phyloP scores from a whole-genome alignment of 176 grass and related monocot species.

The Luzula sylvatica region DNA sequence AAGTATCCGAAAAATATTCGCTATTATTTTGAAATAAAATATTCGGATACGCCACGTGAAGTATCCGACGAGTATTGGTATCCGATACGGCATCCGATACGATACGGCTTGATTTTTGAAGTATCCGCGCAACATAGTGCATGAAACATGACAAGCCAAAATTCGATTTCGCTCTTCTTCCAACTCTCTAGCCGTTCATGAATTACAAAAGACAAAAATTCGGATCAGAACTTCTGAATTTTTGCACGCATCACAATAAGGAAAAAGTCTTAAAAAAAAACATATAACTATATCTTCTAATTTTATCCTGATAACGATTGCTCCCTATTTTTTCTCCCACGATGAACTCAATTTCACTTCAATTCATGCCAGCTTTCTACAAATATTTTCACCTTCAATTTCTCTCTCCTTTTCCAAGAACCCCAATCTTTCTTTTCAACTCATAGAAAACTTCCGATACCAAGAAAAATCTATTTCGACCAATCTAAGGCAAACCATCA shows the following conservation, averaged over 20 bases:
- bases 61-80: too few relatives aligned
- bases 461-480: background rate
- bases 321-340: background rate
- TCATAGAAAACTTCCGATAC: background rate
- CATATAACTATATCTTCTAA: conserved; percentile 10
- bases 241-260: conserved; percentile 13
- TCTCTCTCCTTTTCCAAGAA: background rate
- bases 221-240: background rate
- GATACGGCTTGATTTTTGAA: too few relatives aligned
- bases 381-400: background rate
- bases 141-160: too few relatives aligned
- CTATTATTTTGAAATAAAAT: too few relatives aligned
- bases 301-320: conserved; percentile 15
- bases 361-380: background rate
- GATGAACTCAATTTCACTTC: too few relatives aligned
- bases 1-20: too few relatives aligned
- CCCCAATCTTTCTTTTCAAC: background rate
- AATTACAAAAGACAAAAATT: too few relatives aligned
- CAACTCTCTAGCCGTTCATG: too few relatives aligned
- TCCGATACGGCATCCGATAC: too few relatives aligned
- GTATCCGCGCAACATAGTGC: too few relatives aligned
- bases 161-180: too few relatives aligned
- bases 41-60: too few relatives aligned
- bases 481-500: background rate
- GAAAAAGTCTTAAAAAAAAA: background rate